phyloP scores from a whole-genome alignment of 495 filamentous ascomycete species.

The Acidomyces sp. region DNA sequence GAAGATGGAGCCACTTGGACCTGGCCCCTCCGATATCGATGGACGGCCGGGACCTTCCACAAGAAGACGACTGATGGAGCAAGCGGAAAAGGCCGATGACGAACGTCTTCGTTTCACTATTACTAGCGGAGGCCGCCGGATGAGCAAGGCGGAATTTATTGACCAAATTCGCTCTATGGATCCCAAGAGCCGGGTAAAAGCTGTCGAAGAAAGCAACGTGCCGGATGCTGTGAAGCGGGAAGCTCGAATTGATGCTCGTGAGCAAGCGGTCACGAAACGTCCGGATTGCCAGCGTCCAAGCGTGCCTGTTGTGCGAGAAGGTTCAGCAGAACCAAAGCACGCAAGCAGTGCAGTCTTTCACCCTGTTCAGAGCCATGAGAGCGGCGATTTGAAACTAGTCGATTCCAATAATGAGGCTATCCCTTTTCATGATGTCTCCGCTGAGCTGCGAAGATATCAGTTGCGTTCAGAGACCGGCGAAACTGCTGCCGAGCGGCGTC shows the following conservation, averaged over 20 bases:
- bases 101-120: conserved; percentile 80
- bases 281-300: not conserved
- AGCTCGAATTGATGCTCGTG: conserved; percentile 43
- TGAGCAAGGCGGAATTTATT: conserved; percentile 91
- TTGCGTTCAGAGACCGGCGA: conserved; percentile 12
- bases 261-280: conserved; percentile 29
- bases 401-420: conserved; percentile 25
- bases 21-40: conserved; percentile 50
- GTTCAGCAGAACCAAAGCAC: not conserved
- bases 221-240: conserved; percentile 43
- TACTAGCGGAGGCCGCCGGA: conserved; percentile 54
- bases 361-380: conserved; percentile 17
- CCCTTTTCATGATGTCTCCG: conserved; percentile 23
- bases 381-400: conserved; percentile 22
- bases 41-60: conserved; percentile 32
- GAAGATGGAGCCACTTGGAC: conserved; percentile 8
- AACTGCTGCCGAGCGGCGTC: conserved; percentile 24
- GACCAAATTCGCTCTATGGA: conserved; percentile 68
- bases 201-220: conserved; percentile 54
- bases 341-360: conserved; percentile 20
- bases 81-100: conserved; percentile 50
- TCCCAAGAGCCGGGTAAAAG: conserved; percentile 55
- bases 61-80: conserved; percentile 2
- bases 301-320: conserved; percentile 7
- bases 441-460: conserved; percentile 20